Base-by-base conservation (phyloP, 2,329 filamentous ascomycete species). In the Fusarium stilboides region DNA sequence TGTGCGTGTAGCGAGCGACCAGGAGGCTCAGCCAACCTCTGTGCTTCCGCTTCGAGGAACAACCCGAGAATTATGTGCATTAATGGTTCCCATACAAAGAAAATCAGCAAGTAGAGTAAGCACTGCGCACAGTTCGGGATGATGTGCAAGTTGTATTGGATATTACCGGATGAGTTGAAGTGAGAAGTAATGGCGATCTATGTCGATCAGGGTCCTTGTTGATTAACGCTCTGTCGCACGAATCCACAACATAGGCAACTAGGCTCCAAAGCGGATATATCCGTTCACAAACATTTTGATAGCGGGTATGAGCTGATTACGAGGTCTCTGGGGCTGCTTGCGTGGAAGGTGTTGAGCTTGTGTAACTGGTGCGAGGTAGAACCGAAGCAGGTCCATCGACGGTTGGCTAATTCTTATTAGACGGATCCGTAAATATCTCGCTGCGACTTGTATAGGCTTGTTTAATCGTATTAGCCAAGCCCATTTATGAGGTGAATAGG, bases 161-260 rank as follows among this genome's bases (percentile, higher is more conserved):
- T 46, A 28, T 20, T 22, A 17, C 15, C 19, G 49, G 20, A 49
- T 36, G 24, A 14, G 49, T 46, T 55, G 43, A 39, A 36, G 39
- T 42, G 44, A 46, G 22, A 57, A 56, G 26, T 53, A 43, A 50
- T 20, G 36, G 33, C 34, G 37, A 55, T 50, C 37, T 36, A 51
- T 57, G 68, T 51, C 60, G 68, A 70, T 70, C 68, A 70, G 68
- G 68, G 68, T 69, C 64, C 46, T 62, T 49, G 20, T 42, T 40
- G 52, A 49, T 37, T 44, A 50, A 22, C 59, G 12, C 20, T 40
- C 20, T 33, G 22, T 20, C 24, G 20, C 55, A 52, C 37, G 43
- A 37, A 46, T 49, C 36, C 12, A 34, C 47, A 36, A 37, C 37
- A 53, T 43, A 34, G 40, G 22, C 8, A 46, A 20, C 49, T 54